phyloP scores from a whole-genome alignment of 257 asterid genomes.

The Catharanthus roseus region DNA sequence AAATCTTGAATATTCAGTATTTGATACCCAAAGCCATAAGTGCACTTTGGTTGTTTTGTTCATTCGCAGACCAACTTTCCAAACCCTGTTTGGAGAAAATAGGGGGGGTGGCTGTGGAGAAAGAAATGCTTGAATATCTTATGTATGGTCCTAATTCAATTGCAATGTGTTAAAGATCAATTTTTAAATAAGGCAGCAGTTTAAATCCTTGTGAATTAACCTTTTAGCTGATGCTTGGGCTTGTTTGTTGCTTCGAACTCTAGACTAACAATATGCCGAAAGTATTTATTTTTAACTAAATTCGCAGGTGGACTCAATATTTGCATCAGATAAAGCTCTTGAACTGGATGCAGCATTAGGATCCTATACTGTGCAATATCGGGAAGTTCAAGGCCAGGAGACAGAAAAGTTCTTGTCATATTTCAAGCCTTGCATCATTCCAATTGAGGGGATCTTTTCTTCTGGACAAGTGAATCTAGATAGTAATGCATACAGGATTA shows the following conservation, averaged over 20 bases:
- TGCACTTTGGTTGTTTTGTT: background rate
- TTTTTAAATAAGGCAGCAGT: background rate
- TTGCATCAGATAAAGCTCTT: constrained; percentile 52
- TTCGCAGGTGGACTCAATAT: constrained; percentile 23
- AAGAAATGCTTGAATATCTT: background rate
- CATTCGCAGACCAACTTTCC: background rate
- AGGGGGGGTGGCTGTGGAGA: background rate
- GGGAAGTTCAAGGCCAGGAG: constrained; percentile 85
- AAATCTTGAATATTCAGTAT: background rate
- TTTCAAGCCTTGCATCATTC: constrained; percentile 88
- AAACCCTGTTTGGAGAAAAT: background rate
- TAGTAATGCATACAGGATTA: constrained; percentile 44
- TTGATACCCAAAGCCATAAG: too few species aligned
- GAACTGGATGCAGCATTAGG: constrained; percentile 79
- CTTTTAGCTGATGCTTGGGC: constrained; percentile 1
- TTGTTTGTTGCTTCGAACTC: background rate
- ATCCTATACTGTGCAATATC: constrained; percentile 80
- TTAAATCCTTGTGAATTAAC: background rate
- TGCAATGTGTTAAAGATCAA: background rate
- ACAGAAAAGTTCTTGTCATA: constrained; percentile 77
- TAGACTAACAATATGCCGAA: background rate
- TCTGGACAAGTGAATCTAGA: constrained; percentile 54
- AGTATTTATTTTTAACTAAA: background rate
- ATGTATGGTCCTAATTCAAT: background rate
- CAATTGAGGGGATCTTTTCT: constrained; percentile 62